Evolutionary conservation across 2,329 filamentous ascomycete species (phyloP), one percentile per base, ranked within the genome.

Genomic region (Coniochaeta hoffmannii): DNA sequence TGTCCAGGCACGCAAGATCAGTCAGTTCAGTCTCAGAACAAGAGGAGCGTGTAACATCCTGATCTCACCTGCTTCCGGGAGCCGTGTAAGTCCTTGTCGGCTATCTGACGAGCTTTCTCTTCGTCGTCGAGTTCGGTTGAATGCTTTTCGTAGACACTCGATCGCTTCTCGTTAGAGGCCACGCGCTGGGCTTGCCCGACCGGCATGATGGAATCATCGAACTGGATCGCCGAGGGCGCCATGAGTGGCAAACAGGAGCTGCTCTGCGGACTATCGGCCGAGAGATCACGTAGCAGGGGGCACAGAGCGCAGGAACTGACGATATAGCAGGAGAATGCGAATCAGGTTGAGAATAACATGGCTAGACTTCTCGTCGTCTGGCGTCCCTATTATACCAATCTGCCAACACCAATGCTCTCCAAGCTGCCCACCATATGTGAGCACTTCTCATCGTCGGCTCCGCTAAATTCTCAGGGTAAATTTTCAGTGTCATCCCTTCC

Each of bases 81-180:
- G 11, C 41, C 41, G 19, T 46, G 19, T n/a, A 46, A n/a, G 12
- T 46, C 41, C 19, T 46, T 3, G 41, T 28, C 22, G 41, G 41
- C 41, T 46, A 46, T 46, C 41, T 46, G 41, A 28, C 41, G 41
- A 46, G 41, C 41, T 28, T 46, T 46, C 24, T 46, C 41, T n/a
- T 46, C 41, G 14, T 46, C 41, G 26, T 46, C 41, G 9, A 46
- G 41, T 22, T 46, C 41, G 2, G 41, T 46, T 11, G 41, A 46
- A 12, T 46, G 41, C 41, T 46, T 46, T n/a, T 46, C 41, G 24
- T 46, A 46, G 22, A 28, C 22, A 28, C 19, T 26, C 8, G 41
- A 46, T n/a, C 41, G 41, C n/a, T 46, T 46, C 9, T 46, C 41
- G 9, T 19, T 22, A 28, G 41, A 46, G 41, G 24, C 41, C 15